phyloP scores from a whole-genome alignment of 2,329 filamentous ascomycete species.

The Nannizzia gypsea region DNA sequence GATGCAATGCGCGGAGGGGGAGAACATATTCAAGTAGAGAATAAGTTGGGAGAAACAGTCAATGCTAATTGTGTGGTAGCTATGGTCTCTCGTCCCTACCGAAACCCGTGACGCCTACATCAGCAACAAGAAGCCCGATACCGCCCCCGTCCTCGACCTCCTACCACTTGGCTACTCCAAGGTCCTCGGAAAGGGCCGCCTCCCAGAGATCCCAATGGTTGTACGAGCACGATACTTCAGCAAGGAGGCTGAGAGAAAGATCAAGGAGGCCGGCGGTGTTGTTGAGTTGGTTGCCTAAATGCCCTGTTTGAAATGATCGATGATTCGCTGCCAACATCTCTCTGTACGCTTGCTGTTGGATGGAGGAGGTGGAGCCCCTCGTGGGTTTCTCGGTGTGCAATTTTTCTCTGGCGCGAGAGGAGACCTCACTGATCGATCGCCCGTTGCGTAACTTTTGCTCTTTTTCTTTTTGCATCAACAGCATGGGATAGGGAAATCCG shows the following conservation, averaged over 20 bases:
- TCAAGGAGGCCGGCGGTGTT: slow-evolving; percentile 93
- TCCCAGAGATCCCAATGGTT: slow-evolving; percentile 85
- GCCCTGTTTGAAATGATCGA: background rate
- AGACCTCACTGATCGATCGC: background rate
- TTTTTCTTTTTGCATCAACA: background rate
- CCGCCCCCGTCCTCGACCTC: slow-evolving; percentile 94
- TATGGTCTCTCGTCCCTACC: slow-evolving; percentile 86
- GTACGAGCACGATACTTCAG: slow-evolving; percentile 92
- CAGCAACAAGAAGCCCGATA: slow-evolving; percentile 63
- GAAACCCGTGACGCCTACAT: slow-evolving; percentile 93
- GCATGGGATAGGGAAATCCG: background rate
- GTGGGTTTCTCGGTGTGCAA: background rate
- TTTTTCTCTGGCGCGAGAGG: background rate
- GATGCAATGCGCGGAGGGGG: background rate
- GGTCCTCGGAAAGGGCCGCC: slow-evolving; percentile 94
- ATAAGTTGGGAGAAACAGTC: slow-evolving; percentile 3
- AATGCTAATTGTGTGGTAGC: slow-evolving; percentile 40
- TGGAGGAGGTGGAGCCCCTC: background rate
- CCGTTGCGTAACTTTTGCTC: background rate
- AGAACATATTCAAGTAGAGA: background rate
- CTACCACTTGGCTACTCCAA: slow-evolving; percentile 96
- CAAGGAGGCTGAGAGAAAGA: slow-evolving; percentile 96
- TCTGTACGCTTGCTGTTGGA: background rate
- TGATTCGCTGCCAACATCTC: background rate
- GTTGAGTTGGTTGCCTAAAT: slow-evolving; percentile 85